Percentiles rank a stretch among this genome's conserved stretches.
These are phyloP conservation scores for Pleurotus salmoneostramineus DNA, from an alignment of 768 basidiomycete species.

Conservation along the genomic window DNA sequence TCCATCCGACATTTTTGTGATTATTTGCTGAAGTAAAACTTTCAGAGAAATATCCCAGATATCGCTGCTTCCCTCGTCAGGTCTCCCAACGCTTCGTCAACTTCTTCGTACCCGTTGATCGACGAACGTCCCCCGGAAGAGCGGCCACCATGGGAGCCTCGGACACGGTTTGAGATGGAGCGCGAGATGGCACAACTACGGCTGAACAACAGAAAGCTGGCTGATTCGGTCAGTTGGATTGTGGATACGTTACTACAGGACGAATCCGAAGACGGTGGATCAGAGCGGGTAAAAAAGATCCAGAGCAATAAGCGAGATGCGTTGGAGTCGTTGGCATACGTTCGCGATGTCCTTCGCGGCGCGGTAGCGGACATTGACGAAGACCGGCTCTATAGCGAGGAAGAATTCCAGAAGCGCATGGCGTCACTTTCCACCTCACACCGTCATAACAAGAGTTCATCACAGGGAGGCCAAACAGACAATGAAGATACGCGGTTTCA, in stretches of 20 bases:
- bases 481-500: conserved; percentile 15
- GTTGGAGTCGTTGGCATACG: conserved; percentile 71
- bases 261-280: conserved; percentile 36
- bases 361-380: conserved; percentile 56
- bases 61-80: conserved; percentile 65
- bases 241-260: conserved; percentile 67
- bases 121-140: conserved; percentile 57
- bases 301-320: conserved; percentile 55
- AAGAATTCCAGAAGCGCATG: conserved; percentile 25
- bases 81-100: conserved; percentile 38
- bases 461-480: conserved; percentile 9
- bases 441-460: neutral
- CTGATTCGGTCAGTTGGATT: conserved; percentile 70
- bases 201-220: conserved; percentile 58
- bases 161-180: conserved; percentile 67
- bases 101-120: conserved; percentile 43
- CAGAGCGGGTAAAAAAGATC: conserved; percentile 24
- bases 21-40: neutral
- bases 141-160: conserved; percentile 66
- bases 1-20: neutral
- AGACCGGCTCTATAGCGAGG: conserved; percentile 57
- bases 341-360: conserved; percentile 68
- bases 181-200: conserved; percentile 53
- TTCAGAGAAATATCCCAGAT: conserved; percentile 82
- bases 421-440: neutral